These are phyloP conservation scores for Fusarium irregulare DNA, from an alignment of 2,329 filamentous ascomycete species.

Conservation along the genomic window DNA sequence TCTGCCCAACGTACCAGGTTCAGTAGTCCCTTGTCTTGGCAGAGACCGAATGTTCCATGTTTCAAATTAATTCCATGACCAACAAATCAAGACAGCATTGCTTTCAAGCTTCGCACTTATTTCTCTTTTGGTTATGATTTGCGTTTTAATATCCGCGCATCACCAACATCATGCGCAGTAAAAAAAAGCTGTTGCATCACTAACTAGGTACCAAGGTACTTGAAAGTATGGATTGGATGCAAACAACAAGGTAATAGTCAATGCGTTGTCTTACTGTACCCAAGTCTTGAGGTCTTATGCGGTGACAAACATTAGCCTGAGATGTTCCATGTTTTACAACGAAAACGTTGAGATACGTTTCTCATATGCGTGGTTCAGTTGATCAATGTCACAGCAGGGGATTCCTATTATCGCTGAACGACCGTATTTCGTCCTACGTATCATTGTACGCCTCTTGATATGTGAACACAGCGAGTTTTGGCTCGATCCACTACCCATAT, in stretches of 20 bases:
- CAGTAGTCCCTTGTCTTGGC: conserved; percentile 11
- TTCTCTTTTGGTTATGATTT: not conserved
- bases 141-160: not conserved
- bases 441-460: not conserved
- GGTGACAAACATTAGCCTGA: not conserved
- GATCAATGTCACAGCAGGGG: not conserved
- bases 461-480: not conserved
- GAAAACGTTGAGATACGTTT: not conserved
- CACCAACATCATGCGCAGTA: not conserved
- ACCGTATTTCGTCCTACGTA: not conserved
- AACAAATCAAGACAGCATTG: not conserved
- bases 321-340: not conserved
- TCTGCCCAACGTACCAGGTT: conserved; percentile 6
- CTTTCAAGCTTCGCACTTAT: not conserved
- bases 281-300: not conserved
- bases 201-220: not conserved
- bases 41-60: conserved; percentile 30
- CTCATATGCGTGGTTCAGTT: not conserved
- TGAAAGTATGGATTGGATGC: not conserved
- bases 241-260: not conserved
- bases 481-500: not conserved
- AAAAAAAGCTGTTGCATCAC: not conserved
- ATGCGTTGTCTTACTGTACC: not conserved
- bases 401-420: not conserved
- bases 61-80: conserved; percentile 31